Conservation (phyloP, 768 basidiomycete genomes). For the Strobilomyces echinocephalus region DNA sequence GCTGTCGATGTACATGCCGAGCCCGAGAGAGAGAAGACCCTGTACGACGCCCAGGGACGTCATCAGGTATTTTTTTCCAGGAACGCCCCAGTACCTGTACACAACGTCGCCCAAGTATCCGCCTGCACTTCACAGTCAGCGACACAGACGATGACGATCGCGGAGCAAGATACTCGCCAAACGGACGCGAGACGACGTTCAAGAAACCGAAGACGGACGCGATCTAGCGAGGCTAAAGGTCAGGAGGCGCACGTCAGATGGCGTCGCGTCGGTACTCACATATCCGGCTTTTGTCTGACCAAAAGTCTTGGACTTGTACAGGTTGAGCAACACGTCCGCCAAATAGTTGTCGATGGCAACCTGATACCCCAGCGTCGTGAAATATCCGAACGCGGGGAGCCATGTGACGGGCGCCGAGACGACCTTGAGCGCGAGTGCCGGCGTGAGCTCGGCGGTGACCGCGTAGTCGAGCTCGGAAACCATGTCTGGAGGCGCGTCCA, state of each 20-base stretch:
- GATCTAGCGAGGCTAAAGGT: not conserved
- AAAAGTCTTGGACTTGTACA: not conserved
- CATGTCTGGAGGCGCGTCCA: conserved; percentile 10
- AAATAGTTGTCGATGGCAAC: not conserved
- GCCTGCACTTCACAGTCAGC: not conserved
- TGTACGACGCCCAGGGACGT: not conserved
- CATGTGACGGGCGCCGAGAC: not conserved
- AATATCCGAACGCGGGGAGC: conserved; percentile 1
- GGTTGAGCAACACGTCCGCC: not conserved
- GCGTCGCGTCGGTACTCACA: not conserved
- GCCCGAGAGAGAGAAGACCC: not conserved
- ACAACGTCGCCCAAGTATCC: conserved; percentile 3
- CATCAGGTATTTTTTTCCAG: conserved; percentile 2
- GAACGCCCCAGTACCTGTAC: conserved; percentile 4
- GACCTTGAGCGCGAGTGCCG: not conserved
- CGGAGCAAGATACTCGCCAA: not conserved
- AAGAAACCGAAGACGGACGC: not conserved
- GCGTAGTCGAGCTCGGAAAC: conserved; percentile 5
- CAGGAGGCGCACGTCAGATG: not conserved
- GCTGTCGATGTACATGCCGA: conserved; percentile 40
- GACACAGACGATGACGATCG: not conserved
- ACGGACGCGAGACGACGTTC: not conserved
- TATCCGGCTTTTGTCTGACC: conserved; percentile 3
- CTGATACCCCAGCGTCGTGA: conserved; percentile 1
- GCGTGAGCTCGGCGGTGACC: not conserved